Conservation (phyloP, 306 rosid species). For the Prunus persica region Prunus_persica_NCBIv2 NC_034013.1:10039501-10040000, state of each 20-base stretch:
- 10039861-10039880: not conserved
- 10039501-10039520: not conserved
- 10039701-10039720: not conserved
- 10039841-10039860: not conserved
- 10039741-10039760: not conserved
- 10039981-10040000: not conserved
- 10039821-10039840: not conserved
- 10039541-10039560: conserved; percentile 5
- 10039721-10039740: not conserved
- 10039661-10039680: not conserved
- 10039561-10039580: not conserved
- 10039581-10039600: not conserved
- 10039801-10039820: not conserved
- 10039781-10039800: too few relatives aligned
- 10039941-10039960: not conserved
- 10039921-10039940: not conserved
- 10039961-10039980: not conserved
- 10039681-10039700: not conserved
- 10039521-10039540: conserved; percentile 2
- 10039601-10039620: conserved; percentile 4
- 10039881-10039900: not conserved
- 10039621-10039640: not conserved
- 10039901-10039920: not conserved
- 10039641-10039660: not conserved
- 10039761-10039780: not conserved